A percentile compares a stretch with the other conserved stretches of the same genome.
Conservation (phyloP, 306 rosid genomes). For the Nissolia schottii region DNA sequence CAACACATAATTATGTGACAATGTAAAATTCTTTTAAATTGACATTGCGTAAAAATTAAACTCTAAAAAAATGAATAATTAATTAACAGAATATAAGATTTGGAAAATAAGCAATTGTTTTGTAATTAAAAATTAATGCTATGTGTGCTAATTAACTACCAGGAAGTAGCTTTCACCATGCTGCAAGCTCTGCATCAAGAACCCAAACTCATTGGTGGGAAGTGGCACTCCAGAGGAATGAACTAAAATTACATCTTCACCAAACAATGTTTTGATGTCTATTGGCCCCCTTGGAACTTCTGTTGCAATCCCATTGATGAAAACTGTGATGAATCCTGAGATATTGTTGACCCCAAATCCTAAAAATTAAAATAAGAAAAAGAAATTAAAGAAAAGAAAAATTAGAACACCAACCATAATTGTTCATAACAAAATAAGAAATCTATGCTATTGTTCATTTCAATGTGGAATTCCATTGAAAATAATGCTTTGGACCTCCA, state of each 20-base stretch:
- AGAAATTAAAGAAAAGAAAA: no score
- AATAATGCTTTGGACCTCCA: not conserved
- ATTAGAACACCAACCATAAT: constrained; percentile 3
- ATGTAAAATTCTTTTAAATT: no score
- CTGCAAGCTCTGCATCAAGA: constrained; percentile 59
- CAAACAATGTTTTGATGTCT: constrained; percentile 62
- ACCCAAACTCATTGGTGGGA: constrained; percentile 66
- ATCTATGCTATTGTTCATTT: not conserved
- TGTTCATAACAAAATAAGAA: not conserved
- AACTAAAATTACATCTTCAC: constrained; percentile 60
- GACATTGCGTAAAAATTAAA: no score
- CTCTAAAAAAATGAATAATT: not conserved
- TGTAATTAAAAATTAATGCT: not conserved
- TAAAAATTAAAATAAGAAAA: not conserved
- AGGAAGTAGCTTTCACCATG: constrained; percentile 88
- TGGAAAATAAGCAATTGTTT: not conserved
- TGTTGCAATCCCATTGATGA: constrained; percentile 76
- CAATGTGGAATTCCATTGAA: not conserved
- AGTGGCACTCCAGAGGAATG: constrained; percentile 77
- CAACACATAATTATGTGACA: no score
- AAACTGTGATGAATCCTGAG: constrained; percentile 64
- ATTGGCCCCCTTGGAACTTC: constrained; percentile 69
- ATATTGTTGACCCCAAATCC: constrained; percentile 6
- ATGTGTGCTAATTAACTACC: constrained; percentile 31
- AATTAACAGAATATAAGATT: not conserved